Percentiles rank a stretch among this genome's conserved stretches.
Evolutionary conservation across 2,329 filamentous ascomycete species (phyloP).

Genomic region (Fusarium oxysporum): DNA sequence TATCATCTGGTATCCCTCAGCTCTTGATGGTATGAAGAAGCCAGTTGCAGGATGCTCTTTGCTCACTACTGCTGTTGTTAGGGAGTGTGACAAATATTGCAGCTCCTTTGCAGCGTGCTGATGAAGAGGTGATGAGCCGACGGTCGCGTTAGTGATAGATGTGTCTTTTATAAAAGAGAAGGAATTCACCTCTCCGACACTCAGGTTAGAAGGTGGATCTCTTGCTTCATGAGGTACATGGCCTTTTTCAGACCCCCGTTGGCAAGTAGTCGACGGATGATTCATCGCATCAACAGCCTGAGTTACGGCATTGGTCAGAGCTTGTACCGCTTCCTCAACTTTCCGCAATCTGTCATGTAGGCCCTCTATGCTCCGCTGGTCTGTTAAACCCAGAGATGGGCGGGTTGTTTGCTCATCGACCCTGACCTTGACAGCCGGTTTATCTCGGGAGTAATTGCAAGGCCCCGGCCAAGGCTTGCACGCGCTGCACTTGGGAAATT

Average conservation of each 20-base stretch:
- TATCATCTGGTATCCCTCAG: slow-evolving; percentile 6
- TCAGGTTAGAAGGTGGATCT: neutral
- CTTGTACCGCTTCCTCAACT: neutral
- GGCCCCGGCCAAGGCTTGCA: slow-evolving; percentile 7
- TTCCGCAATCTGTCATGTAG: neutral
- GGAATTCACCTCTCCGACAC: neutral
- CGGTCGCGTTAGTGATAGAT: neutral
- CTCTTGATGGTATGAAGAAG: neutral
- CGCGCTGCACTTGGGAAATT: slow-evolving; percentile 6
- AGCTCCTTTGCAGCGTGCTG: neutral
- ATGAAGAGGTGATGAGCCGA: neutral
- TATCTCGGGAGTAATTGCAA: slow-evolving; percentile 9
- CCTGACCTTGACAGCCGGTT: neutral
- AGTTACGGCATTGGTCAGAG: neutral
- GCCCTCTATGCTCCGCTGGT: accelerated
- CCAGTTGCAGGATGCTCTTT: accelerated
- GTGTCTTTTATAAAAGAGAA: neutral
- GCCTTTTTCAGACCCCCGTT: accelerated
- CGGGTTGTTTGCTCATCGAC: too few relatives aligned
- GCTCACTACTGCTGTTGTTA: neutral
- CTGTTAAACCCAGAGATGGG: accelerated
- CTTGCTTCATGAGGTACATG: accelerated
- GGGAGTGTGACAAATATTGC: neutral
- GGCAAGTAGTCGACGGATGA: too few relatives aligned
- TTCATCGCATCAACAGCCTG: neutral